Evolutionary conservation across 495 filamentous ascomycete species (phyloP), one percentile per base, ranked within the genome.

Genomic region (Neurospora cerealis): DNA sequence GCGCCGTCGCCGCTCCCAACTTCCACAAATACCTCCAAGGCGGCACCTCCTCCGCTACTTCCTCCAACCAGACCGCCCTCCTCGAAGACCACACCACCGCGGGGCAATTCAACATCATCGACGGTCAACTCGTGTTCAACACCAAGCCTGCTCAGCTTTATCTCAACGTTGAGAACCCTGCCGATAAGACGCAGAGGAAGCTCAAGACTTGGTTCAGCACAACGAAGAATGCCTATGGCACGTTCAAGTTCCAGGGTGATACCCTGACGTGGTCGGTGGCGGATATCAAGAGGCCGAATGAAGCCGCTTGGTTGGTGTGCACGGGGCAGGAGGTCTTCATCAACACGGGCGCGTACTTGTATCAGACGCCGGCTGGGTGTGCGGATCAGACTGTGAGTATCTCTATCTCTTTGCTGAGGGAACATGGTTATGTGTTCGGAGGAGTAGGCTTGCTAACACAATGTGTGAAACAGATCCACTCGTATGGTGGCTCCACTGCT

Each of bases 1-100:
- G 86, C 41, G 86, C 84, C 4, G 86, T 88, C 10, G 83, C 80
- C 60, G 70, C 80, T 1, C 86, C 86, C 69, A 85, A 87, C 76
- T 87, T 83, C 79, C 86, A 86, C 78, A 82, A 83, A 71, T 88
- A 88, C 75, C 80, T 87, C 37, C 85, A 88, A 78, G 75, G 83
- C 40, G 73, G 75, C n/a, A 80, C 79, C 10, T 71, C 78, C 71
- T 79, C 80, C 42, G 73, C 79, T 2, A 71, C 81, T 1, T 77
- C 79, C n/a, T 72, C 54, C 28, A 66, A 66, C 54, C 54, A 66
- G 28, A 34, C 75, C 69, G 83, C 86, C 1, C 76, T 86, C 37
- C 73, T 87, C 24, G 77, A 83, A 5, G 75, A 76, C 38, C 78
- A 80, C 77, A 81, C 81, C 10, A 82, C 82, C 3, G 86, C 86